phyloP scores from a whole-genome alignment of 2,329 filamentous ascomycete species.

The Thermoascus crustaceus region DNA sequence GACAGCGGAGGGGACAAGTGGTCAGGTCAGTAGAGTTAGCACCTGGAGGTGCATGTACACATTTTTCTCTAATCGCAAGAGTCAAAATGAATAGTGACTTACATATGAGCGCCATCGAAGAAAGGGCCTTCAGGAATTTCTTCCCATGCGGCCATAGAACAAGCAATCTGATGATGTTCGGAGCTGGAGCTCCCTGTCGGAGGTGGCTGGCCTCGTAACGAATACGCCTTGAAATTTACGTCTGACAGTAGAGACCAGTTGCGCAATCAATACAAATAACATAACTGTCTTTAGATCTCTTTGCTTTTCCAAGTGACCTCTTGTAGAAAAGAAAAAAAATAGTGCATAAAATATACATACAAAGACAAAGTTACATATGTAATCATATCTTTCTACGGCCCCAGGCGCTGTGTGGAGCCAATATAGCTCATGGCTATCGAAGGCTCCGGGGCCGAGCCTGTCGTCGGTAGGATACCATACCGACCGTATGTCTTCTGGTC shows the following conservation, averaged over 20 bases:
- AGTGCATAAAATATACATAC: slow-evolving; percentile 25
- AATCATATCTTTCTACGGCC: slow-evolving; percentile 45
- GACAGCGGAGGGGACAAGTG: slow-evolving; percentile 4
- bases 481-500: slow-evolving; percentile 94
- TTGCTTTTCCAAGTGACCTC: neutral
- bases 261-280: slow-evolving; percentile 17
- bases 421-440: slow-evolving; percentile 51
- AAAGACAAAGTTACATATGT: slow-evolving; percentile 12
- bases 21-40: no score
- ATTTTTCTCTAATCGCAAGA: no score
- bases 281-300: neutral
- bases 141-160: slow-evolving; percentile 14
- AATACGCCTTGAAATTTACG: slow-evolving; percentile 20
- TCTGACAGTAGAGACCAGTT: slow-evolving; percentile 21
- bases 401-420: slow-evolving; percentile 57
- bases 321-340: slow-evolving; percentile 11
- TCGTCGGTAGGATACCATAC: slow-evolving; percentile 75
- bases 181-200: slow-evolving; percentile 1
- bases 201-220: neutral
- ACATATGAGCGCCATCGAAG: slow-evolving; percentile 35
- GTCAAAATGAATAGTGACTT: slow-evolving; percentile 14
- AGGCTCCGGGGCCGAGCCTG: slow-evolving; percentile 23
- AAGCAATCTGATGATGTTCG: slow-evolving; percentile 5
- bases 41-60: no score
- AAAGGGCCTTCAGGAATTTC: slow-evolving; percentile 18